phyloP scores from a whole-genome alignment of 164 flowering plant species.

The Vitis riparia region DNA sequence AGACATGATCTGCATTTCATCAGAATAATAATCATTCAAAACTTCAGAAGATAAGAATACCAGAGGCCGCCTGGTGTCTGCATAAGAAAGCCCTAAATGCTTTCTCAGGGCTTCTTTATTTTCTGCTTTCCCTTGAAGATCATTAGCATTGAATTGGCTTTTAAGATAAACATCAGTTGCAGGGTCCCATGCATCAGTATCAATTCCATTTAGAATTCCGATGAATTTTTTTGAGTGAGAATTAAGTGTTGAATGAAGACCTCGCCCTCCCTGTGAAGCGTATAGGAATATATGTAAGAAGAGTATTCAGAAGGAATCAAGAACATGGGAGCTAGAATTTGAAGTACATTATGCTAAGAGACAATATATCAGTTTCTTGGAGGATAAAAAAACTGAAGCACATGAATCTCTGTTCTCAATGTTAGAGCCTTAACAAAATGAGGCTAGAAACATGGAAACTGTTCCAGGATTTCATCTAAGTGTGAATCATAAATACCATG shows the following conservation, averaged over 20 bases:
- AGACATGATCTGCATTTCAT: not conserved
- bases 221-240: constrained; percentile 79
- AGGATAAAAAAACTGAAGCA: no score
- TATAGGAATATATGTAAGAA: not conserved
- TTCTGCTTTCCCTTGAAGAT: constrained; percentile 78
- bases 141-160: constrained; percentile 75
- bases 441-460: no score
- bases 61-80: constrained; percentile 63
- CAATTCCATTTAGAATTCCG: constrained; percentile 96
- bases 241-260: constrained; percentile 75
- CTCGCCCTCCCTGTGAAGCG: constrained; percentile 70
- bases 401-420: no score
- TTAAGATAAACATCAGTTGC: constrained; percentile 64
- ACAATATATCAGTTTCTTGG: no score
- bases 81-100: constrained; percentile 59
- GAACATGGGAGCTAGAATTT: not conserved
- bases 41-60: constrained; percentile 34
- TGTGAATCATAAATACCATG: no score
- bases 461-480: no score
- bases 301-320: not conserved
- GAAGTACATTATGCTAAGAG: no score
- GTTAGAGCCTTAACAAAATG: no score
- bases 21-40: not conserved
- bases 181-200: constrained; percentile 93
- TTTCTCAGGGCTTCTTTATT: constrained; percentile 70